Percentiles rank a stretch among this genome's conserved stretches.
These are phyloP conservation scores for Auricularia sp. DNA, from an alignment of 768 basidiomycete species.

Conservation along the genomic window DNA sequence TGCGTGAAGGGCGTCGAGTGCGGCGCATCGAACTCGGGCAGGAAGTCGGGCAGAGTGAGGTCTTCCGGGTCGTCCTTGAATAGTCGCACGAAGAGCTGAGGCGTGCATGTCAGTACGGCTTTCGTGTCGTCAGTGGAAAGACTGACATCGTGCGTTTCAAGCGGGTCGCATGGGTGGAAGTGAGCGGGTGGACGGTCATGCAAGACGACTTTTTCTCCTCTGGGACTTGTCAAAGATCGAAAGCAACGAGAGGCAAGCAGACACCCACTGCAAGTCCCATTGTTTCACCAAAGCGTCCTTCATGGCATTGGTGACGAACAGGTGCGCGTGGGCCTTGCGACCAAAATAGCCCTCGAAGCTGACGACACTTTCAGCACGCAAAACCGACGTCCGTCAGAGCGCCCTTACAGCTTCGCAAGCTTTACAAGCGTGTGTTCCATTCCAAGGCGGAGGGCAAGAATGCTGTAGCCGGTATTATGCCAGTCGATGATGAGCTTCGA, in stretches of 20 bases:
- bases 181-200: slow-evolving; percentile 85
- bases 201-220: slow-evolving; percentile 69
- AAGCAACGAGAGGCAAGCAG: not conserved
- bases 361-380: slow-evolving; percentile 1
- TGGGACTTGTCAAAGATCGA: slow-evolving; percentile 21
- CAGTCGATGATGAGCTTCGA: slow-evolving; percentile 94
- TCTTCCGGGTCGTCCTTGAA: not conserved
- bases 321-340: slow-evolving; percentile 68
- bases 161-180: slow-evolving; percentile 61
- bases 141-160: slow-evolving; percentile 68
- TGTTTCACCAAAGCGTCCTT: slow-evolving; percentile 52
- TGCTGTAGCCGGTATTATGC: slow-evolving; percentile 96
- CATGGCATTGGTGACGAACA: slow-evolving; percentile 92
- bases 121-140: not conserved
- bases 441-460: slow-evolving; percentile 78
- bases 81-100: slow-evolving; percentile 25
- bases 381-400: slow-evolving; percentile 3
- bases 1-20: slow-evolving; percentile 57
- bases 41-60: slow-evolving; percentile 27
- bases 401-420: slow-evolving; percentile 58
- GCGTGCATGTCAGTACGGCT: not conserved
- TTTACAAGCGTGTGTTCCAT: slow-evolving; percentile 54
- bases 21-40: slow-evolving; percentile 41
- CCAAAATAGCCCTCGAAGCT: slow-evolving; percentile 87
- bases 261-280: slow-evolving; percentile 67